Base-by-base conservation (phyloP, 257 asterid genomes). In the Nicotiana paniculata region DNA sequence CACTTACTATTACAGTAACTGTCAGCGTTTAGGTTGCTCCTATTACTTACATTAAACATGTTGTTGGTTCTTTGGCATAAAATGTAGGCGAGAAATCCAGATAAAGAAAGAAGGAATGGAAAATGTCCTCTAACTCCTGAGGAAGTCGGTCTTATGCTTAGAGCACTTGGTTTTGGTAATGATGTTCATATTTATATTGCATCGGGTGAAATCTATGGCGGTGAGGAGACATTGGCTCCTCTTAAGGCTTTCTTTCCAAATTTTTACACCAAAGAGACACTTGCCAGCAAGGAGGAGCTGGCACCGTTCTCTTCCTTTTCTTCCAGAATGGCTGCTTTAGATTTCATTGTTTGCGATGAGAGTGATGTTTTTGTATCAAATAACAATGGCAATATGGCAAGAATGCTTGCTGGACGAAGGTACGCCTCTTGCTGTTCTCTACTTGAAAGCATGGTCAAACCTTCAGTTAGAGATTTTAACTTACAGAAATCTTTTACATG, bases 341-440 rank as follows among this genome's bases (percentile, higher is more conserved):
- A 92, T 83, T 93, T 88, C 88, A 88, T 92, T 75, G 97, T 93
- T 57, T 93, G 96, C 33, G 97, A 93, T 81, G 92, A 92, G 84
- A 92, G 96, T 77, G 92, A 92, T 84, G 98, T 91, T 69, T 92
- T 93, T 63, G 92, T 91, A 55, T 85, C 96, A 67, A 93, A 93
- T 85, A 92, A 93, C 86, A 93, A 93, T n/a, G 97, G 97, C 15
- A 93, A 93, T 86, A 92, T 93, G 97, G 97, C 97, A 15, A 89
- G 86, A 84, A 90, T 93, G 66, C 93, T 93, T 15, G 93, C 97
- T 4, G 95, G 97, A 59, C 87, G 91, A 85, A 89, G 95, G 97
- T 89, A 85, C 1, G 76, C 0, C 0, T 16, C 43, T 61, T 21
- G 12, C 54, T 5, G 33, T 11, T 76, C 18, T 51, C 63, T 26